phyloP scores from a whole-genome alignment of 2,329 filamentous ascomycete genomes.

The Paraphaeosphaeria sporulosa region DNA sequence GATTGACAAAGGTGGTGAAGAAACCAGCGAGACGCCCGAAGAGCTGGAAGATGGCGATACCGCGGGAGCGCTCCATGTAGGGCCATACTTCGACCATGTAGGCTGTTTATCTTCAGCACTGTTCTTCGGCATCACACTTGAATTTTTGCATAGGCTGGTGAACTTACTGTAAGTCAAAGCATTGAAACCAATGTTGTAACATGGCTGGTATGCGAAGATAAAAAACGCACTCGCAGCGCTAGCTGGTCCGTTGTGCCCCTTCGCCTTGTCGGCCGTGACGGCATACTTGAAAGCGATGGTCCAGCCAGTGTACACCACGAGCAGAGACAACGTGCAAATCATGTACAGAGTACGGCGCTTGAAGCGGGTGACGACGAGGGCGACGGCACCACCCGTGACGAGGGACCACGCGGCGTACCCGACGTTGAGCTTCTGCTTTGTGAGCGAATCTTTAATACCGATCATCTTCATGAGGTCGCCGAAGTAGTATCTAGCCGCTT shows the following conservation, averaged over 20 bases:
- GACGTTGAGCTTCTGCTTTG: constrained; percentile 52
- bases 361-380: constrained; percentile 61
- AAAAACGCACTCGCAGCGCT: constrained; percentile 58
- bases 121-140: not conserved
- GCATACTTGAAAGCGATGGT: constrained; percentile 60
- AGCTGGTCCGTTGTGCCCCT: constrained; percentile 38
- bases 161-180: constrained; percentile 63
- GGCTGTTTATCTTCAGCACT: constrained; percentile 45
- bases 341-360: constrained; percentile 64
- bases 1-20: constrained; percentile 66
- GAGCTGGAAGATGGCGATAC: constrained; percentile 64
- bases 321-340: constrained; percentile 39
- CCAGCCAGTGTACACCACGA: constrained; percentile 39
- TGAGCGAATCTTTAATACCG: constrained; percentile 59
- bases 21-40: constrained; percentile 67
- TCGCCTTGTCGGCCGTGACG: constrained; percentile 25
- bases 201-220: constrained; percentile 54
- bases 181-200: constrained; percentile 69
- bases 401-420: constrained; percentile 67
- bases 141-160: not conserved
- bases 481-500: constrained; percentile 61
- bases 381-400: constrained; percentile 61
- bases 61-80: constrained; percentile 56
- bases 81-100: constrained; percentile 59
- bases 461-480: constrained; percentile 65